Conservation (phyloP, 148 eudicot genomes). For the Cornus suecica region DNA sequence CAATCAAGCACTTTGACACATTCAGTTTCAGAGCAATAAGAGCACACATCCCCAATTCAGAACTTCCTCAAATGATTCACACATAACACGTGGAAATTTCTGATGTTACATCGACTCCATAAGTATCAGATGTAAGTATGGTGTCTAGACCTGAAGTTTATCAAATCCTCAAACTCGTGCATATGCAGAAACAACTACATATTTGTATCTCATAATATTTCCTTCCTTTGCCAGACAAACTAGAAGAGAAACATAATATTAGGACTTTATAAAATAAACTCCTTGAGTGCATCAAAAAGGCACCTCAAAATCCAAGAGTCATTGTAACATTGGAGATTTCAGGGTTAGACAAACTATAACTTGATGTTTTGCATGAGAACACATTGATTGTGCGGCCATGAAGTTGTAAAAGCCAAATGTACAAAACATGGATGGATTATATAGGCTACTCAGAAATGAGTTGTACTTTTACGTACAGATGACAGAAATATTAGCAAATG, state of each 20-base stretch:
- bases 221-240: no score
- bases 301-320: no score
- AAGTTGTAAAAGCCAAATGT: not conserved
- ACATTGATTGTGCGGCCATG: not conserved
- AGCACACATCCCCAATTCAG: not conserved
- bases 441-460: no score
- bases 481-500: not conserved
- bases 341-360: not conserved
- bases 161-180: no score
- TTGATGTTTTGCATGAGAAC: not conserved
- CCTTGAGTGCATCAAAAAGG: no score
- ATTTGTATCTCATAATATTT: no score
- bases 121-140: no score
- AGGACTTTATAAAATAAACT: no score
- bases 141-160: no score
- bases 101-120: no score
- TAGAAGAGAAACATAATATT: no score
- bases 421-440: not conserved
- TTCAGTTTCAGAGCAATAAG: not conserved
- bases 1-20: not conserved
- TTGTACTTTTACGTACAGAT: not conserved
- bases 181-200: no score
- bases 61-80: not conserved
- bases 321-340: not conserved
- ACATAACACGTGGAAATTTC: not conserved